Percentiles rank a stretch among this genome's conserved stretches.
Evolutionary conservation across 495 filamentous ascomycete species (phyloP).

Genomic region (Aspergillus incahuasiensis): DNA sequence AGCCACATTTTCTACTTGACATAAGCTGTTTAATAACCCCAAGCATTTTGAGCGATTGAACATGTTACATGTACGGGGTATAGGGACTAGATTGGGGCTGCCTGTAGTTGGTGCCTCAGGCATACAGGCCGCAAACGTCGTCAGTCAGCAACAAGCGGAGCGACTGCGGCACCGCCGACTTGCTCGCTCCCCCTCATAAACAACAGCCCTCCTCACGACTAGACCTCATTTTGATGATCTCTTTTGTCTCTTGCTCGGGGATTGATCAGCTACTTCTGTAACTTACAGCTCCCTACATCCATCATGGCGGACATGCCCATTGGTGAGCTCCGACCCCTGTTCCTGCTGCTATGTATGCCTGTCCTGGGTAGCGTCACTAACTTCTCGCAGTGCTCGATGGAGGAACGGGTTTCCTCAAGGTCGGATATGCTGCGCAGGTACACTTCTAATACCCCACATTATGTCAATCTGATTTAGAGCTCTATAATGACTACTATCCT

Average conservation of each 20-base stretch:
- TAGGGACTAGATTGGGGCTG: neutral
- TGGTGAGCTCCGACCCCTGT: slow-evolving; percentile 42
- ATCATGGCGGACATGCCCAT: slow-evolving; percentile 70
- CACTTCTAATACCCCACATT: slow-evolving; percentile 15
- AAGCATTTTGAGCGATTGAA: too few relatives aligned
- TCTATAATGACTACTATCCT: slow-evolving; percentile 13
- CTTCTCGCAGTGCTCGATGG: slow-evolving; percentile 84
- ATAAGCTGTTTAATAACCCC: too few relatives aligned
- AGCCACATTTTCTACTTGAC: too few relatives aligned
- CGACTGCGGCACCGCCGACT: slow-evolving; percentile 7
- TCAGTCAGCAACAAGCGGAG: slow-evolving; percentile 7
- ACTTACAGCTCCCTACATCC: slow-evolving; percentile 10
- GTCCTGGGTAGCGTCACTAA: slow-evolving; percentile 17
- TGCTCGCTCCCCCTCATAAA: slow-evolving; percentile 15
- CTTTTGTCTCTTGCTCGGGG: slow-evolving; percentile 21
- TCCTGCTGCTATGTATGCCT: slow-evolving; percentile 13
- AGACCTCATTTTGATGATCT: slow-evolving; percentile 14
- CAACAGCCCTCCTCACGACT: slow-evolving; percentile 11
- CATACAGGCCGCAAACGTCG: slow-evolving; percentile 6
- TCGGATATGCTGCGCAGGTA: slow-evolving; percentile 91
- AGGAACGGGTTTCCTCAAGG: slow-evolving; percentile 99
- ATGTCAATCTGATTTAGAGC: slow-evolving; percentile 1
- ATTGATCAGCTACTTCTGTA: slow-evolving; percentile 13
- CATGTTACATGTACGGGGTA: too few relatives aligned
- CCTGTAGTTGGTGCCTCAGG: slow-evolving; percentile 6